Conservation (phyloP, 1,284 basidiomycete genomes). For the Fomitiporia mediterranea region DNA sequence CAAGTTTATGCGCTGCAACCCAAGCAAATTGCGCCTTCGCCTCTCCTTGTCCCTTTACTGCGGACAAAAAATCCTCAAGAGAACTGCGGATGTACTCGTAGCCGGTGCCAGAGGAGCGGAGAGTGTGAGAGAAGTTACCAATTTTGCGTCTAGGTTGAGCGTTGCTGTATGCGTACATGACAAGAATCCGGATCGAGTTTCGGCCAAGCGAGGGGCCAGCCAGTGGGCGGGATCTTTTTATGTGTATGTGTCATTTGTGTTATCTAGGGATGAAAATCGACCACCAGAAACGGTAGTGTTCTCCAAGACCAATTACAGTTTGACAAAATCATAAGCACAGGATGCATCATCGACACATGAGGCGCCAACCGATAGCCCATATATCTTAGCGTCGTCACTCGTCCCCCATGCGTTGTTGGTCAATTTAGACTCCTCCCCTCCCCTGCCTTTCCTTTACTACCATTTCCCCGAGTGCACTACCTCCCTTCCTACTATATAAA, state of each 20-base stretch:
- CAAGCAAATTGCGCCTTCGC: too few species aligned
- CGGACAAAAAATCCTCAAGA: neutral
- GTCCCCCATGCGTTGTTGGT: neutral
- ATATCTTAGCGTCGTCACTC: neutral
- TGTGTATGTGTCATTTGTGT: neutral
- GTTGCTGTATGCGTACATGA: neutral
- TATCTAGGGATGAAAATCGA: neutral
- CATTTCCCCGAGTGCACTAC: neutral
- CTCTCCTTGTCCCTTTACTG: conserved; percentile 2
- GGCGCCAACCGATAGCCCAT: neutral
- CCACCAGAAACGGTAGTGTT: conserved; percentile 3
- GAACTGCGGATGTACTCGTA: too few species aligned
- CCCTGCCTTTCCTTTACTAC: neutral
- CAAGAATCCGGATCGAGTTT: conserved; percentile 1
- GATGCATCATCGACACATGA: neutral
- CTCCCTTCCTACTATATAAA: too few species aligned
- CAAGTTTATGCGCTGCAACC: neutral
- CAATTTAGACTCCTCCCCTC: neutral
- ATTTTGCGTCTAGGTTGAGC: neutral
- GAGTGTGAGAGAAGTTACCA: conserved; percentile 12
- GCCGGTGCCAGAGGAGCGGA: conserved; percentile 10
- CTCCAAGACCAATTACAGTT: neutral
- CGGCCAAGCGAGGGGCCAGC: neutral
- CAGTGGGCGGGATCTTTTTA: neutral
- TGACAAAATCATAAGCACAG: neutral